These are phyloP conservation scores for Neurospora sp. DNA, from an alignment of 495 filamentous ascomycete genomes.

Conservation along the genomic window DNA sequence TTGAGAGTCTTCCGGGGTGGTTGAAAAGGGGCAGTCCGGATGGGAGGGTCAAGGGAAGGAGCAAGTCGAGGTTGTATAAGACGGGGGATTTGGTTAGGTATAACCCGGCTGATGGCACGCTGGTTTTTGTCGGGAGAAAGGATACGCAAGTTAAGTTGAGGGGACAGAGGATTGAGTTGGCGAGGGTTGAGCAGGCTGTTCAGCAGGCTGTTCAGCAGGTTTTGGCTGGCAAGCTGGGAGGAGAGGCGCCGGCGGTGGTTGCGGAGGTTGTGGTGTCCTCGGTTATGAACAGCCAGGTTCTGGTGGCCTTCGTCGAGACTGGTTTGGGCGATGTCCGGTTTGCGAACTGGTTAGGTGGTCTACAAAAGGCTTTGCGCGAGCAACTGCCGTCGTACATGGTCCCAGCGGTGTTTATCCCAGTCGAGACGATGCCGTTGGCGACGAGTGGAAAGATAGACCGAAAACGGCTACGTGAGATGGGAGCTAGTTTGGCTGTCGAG, in stretches of 20 bases:
- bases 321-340: not conserved
- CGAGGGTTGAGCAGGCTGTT: conserved; percentile 21
- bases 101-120: conserved; percentile 24
- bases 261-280: conserved; percentile 23
- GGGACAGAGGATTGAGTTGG: conserved; percentile 30
- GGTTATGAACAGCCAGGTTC: conserved; percentile 1
- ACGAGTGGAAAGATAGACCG: conserved; percentile 49
- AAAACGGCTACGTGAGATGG: conserved; percentile 23
- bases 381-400: conserved; percentile 43
- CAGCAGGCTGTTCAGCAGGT: conserved; percentile 2
- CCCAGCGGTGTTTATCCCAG: conserved; percentile 44
- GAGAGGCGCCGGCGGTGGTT: conserved; percentile 7
- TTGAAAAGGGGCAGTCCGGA: not conserved
- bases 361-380: not conserved
- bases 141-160: conserved; percentile 34
- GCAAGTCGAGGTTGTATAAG: conserved; percentile 23
- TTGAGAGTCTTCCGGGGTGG: conserved; percentile 14
- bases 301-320: not conserved
- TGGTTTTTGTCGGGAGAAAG: conserved; percentile 24
- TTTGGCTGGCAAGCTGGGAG: conserved; percentile 5
- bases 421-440: conserved; percentile 39
- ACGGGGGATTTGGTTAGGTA: conserved; percentile 48
- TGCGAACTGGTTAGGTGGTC: not conserved
- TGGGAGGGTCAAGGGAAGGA: not conserved
- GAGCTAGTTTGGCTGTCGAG: not conserved